Base-by-base conservation (phyloP, 2,329 filamentous ascomycete species). In the Hypoxylon sp. region DNA sequence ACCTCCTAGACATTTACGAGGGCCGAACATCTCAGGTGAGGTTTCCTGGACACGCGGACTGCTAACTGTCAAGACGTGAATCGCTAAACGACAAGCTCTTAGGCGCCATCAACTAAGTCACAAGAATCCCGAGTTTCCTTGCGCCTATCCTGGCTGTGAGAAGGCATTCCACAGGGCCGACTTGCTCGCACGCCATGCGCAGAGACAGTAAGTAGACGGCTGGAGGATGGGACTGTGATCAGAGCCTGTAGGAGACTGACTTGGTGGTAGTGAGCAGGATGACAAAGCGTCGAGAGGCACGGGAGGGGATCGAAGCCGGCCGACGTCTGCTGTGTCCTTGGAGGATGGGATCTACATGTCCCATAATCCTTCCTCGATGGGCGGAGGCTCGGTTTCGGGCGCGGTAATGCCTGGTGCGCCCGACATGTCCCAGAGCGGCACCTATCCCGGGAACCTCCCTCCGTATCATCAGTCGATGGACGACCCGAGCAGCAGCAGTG, bases 81-180 rank as follows among this genome's bases (percentile, higher is more conserved):
- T 55, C 48, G 59, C 72, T 75, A 65, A 73, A 67, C 57, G 35
- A 27, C 43, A 17, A 56, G 13, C 38, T 52, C n/a, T 11, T 55
- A 86, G 85, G 67, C 82, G 85, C 50, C 85, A 88, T 70, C 82
- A 87, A 69, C 72, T 86, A 33, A 85, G 83, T 64, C 85, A 88
- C 69, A 76, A 81, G 53, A 80, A 78, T 48, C 82, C 85, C 21
- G 76, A 77, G 38, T 79, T 80, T 64, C 73, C 73, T 31, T 88
- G 85, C 60, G 75, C 72, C 2, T 77, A 80, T 53, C 77, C 79
- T 13, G 79, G 81, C 33, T 88, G 85, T 68, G 82, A 81, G 33
- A 81, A 80, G 59, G 75, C 77, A 11, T 88, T 88, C 60, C 80
- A 86, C 62, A 79, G 85, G 50, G 78, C 80, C 41, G 85, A 88